phyloP scores from a whole-genome alignment of 768 basidiomycete genomes.

The Holtermanniella nyarrowii region DNA sequence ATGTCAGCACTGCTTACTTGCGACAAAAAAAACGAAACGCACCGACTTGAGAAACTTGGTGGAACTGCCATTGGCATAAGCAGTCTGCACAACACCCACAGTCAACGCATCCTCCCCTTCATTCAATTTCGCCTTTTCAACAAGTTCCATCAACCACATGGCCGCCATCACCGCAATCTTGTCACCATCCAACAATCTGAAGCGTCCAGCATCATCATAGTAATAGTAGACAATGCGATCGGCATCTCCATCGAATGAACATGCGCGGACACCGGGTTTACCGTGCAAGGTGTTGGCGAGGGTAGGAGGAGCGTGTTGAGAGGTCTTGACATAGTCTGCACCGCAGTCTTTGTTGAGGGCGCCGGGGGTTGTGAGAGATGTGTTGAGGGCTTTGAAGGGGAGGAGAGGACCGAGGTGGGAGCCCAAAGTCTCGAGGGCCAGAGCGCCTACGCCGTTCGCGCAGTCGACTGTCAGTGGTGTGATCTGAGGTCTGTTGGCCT shows the following conservation, averaged over 20 bases:
- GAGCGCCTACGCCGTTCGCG: constrained; percentile 93
- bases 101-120: constrained; percentile 58
- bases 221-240: constrained; percentile 96
- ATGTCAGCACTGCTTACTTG: not conserved
- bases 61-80: constrained; percentile 94
- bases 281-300: constrained; percentile 44
- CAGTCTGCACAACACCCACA: constrained; percentile 94
- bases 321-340: constrained; percentile 93
- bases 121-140: constrained; percentile 72
- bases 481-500: constrained; percentile 42
- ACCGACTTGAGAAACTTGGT: constrained; percentile 70
- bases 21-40: constrained; percentile 5
- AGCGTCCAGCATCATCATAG: constrained; percentile 40
- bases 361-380: constrained; percentile 53
- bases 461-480: constrained; percentile 76
- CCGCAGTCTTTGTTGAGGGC: constrained; percentile 80
- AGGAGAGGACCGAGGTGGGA: constrained; percentile 50
- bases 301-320: constrained; percentile 73
- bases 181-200: constrained; percentile 93
- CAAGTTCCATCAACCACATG: constrained; percentile 80
- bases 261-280: constrained; percentile 59
- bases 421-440: constrained; percentile 55
- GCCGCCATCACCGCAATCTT: constrained; percentile 93
- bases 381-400: constrained; percentile 60
- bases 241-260: constrained; percentile 94